These are phyloP conservation scores for Vaccinium myrtillus DNA, from an alignment of 148 eudicot genomes.

Conservation along the genomic window DNA sequence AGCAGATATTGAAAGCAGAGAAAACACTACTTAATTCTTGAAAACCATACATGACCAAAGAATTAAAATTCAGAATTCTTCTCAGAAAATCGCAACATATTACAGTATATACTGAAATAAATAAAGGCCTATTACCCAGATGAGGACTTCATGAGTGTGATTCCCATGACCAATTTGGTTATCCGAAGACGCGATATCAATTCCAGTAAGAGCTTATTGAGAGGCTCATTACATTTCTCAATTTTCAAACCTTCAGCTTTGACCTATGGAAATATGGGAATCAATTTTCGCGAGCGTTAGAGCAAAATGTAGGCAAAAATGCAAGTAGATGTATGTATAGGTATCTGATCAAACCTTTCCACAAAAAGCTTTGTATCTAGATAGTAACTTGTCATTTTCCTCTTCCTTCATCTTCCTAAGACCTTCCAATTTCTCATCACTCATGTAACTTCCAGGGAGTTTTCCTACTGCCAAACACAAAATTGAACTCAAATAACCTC, in stretches of 20 bases:
- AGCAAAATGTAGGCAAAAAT: neutral
- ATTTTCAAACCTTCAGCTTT: slow-evolving; percentile 52
- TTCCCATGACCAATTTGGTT: slow-evolving; percentile 65
- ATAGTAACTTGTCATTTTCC: slow-evolving; percentile 47
- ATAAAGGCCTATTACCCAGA: slow-evolving; percentile 40
- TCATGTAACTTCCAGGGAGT: slow-evolving; percentile 60
- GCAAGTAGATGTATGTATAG: neutral
- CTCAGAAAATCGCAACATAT: neutral
- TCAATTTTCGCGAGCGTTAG: neutral
- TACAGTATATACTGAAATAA: neutral
- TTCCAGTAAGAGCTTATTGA: slow-evolving; percentile 46
- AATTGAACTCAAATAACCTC: neutral
- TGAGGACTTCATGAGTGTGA: slow-evolving; percentile 52
- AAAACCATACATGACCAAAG: neutral
- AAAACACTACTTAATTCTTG: neutral
- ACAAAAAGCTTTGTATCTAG: slow-evolving; percentile 50
- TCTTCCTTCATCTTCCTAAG: slow-evolving; percentile 55
- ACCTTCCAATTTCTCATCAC: slow-evolving; percentile 49
- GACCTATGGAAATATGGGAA: slow-evolving; percentile 36
- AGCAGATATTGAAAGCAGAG: slow-evolving; percentile 12
- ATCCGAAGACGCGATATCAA: slow-evolving; percentile 41
- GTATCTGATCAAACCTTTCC: slow-evolving; percentile 48
- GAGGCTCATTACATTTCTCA: slow-evolving; percentile 48
- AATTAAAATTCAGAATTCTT: neutral
- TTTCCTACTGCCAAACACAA: slow-evolving; percentile 53